Evolutionary conservation across 75 land plant genomes (phyloP).

Genomic region (Pinus tabuliformis): DNA sequence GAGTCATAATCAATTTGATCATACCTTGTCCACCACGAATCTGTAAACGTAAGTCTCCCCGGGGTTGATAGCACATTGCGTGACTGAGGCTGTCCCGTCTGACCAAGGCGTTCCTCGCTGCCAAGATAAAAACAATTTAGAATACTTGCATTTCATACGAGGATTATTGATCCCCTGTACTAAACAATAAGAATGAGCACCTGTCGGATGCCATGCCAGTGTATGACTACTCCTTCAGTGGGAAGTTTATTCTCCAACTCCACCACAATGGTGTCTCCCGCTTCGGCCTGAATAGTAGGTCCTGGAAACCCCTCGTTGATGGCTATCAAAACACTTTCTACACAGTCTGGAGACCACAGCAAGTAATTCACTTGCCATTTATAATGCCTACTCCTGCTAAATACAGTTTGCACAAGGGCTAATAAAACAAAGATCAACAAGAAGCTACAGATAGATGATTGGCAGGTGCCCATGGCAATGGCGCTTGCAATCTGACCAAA

Average conservation of each 20-base stretch:
- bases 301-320: constrained; percentile 81
- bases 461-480: too few relatives aligned
- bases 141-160: too few relatives aligned
- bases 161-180: too few relatives aligned
- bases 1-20: neutral
- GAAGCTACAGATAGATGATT: too few relatives aligned
- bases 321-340: constrained; percentile 52
- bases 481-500: too few relatives aligned
- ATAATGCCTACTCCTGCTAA: neutral
- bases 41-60: constrained; percentile 68
- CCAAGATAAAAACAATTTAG: neutral
- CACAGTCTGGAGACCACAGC: neutral
- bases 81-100: constrained; percentile 67
- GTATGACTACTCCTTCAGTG: constrained; percentile 75
- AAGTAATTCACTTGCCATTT: neutral
- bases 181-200: constrained; percentile 5
- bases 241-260: constrained; percentile 53
- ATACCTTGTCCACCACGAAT: constrained; percentile 67
- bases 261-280: constrained; percentile 62
- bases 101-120: constrained; percentile 14
- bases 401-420: neutral
- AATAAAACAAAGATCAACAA: too few relatives aligned
- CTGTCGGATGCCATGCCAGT: constrained; percentile 86
- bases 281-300: constrained; percentile 60
- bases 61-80: constrained; percentile 76